phyloP scores from a whole-genome alignment of 2,329 filamentous ascomycete species.

The Grosmannia huntii region DNA sequence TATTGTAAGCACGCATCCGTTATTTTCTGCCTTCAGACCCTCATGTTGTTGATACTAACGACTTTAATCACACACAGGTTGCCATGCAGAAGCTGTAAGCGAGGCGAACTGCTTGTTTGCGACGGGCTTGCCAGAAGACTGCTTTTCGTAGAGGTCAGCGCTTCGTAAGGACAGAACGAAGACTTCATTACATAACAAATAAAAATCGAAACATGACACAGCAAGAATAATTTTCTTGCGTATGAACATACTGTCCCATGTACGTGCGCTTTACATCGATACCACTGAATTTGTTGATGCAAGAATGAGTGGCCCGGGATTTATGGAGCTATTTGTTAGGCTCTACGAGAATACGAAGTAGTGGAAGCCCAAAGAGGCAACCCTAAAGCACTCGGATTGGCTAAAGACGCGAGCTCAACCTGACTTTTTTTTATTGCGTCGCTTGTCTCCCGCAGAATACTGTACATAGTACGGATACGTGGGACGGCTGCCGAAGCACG shows the following conservation, averaged over 20 bases:
- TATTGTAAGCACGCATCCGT: conserved; percentile 30
- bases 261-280: neutral
- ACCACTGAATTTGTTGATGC: too few relatives aligned
- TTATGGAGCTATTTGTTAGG: neutral
- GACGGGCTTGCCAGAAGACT: neutral
- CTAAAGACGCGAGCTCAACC: neutral
- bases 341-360: neutral
- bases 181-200: neutral
- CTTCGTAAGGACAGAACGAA: neutral
- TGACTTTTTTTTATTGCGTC: neutral
- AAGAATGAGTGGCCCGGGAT: neutral
- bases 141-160: neutral
- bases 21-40: conserved; percentile 10
- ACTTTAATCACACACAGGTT: conserved; percentile 15
- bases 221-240: neutral
- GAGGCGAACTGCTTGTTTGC: conserved; percentile 4
- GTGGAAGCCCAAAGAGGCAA: neutral
- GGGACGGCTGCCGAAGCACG: neutral
- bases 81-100: conserved; percentile 87
- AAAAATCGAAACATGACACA: neutral
- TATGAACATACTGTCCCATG: neutral
- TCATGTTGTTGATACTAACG: conserved; percentile 15
- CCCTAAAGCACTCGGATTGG: neutral
- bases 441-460: neutral
- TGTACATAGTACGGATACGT: neutral